These are phyloP conservation scores for Huntiella omanensis DNA, from an alignment of 2,329 filamentous ascomycete species.

Conservation along the genomic window DNA sequence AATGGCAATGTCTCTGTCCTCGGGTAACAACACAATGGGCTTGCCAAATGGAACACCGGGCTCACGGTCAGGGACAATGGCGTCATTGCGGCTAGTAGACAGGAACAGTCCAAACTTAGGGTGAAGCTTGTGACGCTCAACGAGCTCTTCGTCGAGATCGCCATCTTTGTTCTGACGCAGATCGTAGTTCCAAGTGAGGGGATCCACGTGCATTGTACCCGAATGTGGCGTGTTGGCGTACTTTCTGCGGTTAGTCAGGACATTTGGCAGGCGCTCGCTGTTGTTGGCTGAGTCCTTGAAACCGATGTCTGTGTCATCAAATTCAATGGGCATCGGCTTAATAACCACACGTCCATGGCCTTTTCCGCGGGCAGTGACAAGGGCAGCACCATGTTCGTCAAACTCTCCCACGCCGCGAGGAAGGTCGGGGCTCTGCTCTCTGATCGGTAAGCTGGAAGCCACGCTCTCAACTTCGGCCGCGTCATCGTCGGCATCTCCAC, in stretches of 20 bases:
- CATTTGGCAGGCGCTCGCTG: slow-evolving; percentile 21
- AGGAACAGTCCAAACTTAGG: slow-evolving; percentile 35
- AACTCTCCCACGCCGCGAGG: slow-evolving; percentile 25
- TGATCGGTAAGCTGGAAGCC: slow-evolving; percentile 16
- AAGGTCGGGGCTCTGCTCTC: slow-evolving; percentile 21
- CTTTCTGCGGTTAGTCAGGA: slow-evolving; percentile 26
- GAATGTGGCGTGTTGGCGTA: slow-evolving; percentile 35
- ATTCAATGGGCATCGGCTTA: slow-evolving; percentile 27
- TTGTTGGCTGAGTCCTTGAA: slow-evolving; percentile 41
- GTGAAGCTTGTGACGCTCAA: slow-evolving; percentile 32
- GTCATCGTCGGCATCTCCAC: slow-evolving; percentile 9
- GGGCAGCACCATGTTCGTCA: slow-evolving; percentile 33
- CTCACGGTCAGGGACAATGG: slow-evolving; percentile 15
- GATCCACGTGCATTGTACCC: slow-evolving; percentile 34
- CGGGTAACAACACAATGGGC: slow-evolving; percentile 30
- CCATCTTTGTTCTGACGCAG: slow-evolving; percentile 27
- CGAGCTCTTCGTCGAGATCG: slow-evolving; percentile 31
- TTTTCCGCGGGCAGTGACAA: slow-evolving; percentile 24
- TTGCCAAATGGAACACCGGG: slow-evolving; percentile 23
- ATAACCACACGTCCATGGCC: slow-evolving; percentile 35
- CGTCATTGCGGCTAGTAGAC: slow-evolving; percentile 26
- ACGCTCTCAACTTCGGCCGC: slow-evolving; percentile 9
- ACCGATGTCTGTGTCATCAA: slow-evolving; percentile 35
- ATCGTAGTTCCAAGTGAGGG: slow-evolving; percentile 33
- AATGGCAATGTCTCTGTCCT: slow-evolving; percentile 24